Evolutionary conservation across 1,139 yeast species (phyloP), one percentile per base, ranked within the genome.

Genomic region (Lodderomyces theae): DNA sequence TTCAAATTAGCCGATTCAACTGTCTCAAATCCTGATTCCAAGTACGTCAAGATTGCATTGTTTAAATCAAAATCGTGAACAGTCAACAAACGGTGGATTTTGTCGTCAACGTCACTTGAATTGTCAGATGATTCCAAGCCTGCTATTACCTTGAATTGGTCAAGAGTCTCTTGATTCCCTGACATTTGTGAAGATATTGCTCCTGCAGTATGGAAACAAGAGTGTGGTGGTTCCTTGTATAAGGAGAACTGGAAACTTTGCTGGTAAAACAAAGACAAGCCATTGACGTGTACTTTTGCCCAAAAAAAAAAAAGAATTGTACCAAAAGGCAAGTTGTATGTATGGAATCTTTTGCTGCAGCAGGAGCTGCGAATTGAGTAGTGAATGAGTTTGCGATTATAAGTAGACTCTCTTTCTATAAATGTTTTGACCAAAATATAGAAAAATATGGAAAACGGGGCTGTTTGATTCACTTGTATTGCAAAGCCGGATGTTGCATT

Each of bases 31-130:
- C 80, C 78, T 12, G 68, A 61, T 47, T 79, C 84, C 48, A 78
- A 77, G 51, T 64, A 79, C 39, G 71, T 61, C 9, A 74, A 68
- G 21, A 77, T 61, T 11, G 82, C 75, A 41, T 64, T 64, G 48
- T 78, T 79, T 43, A 79, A 57, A 50, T 77, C 64, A 70, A 72
- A 72, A 43, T 71, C 66, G 48, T 75, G 65, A 28, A 67, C 60
- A 1, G 64, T 55, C 36, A 79, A 57, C 19, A 79, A 56, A 24
- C 62, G 55, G 2, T 61, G 44, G 1, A 72, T 65, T 29, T 66
- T 65, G 3, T 61, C 64, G 21, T 60, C 58, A 25, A 65, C 66
- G 2, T 60, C 65, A 2, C 74, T 74, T 8, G 24, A n/a, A n/a
- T 23, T 18, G 9, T 29, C 42, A 17, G 24, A 15, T 17, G 34